Conservation (phyloP, 805 yeast genomes). For the Candida ficus region DNA sequence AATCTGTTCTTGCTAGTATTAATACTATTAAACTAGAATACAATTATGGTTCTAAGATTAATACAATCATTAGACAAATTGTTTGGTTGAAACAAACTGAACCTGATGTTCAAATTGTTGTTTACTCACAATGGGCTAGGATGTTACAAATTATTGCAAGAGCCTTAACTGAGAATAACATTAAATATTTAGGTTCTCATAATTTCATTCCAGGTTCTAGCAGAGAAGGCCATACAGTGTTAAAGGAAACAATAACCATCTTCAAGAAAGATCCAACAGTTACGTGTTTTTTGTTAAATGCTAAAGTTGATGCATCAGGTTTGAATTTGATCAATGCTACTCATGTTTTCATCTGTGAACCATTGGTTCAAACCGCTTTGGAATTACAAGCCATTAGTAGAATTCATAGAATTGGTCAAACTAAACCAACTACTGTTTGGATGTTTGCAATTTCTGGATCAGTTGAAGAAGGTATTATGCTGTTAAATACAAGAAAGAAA, state of each 20-base stretch:
- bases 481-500: constrained; percentile 60
- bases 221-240: background rate
- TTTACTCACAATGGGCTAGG: constrained; percentile 88
- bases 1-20: constrained; percentile 39
- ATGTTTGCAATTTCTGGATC: constrained; percentile 78
- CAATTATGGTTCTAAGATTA: constrained; percentile 81
- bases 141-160: constrained; percentile 60
- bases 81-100: constrained; percentile 55
- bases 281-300: constrained; percentile 84
- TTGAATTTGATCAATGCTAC: constrained; percentile 87
- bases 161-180: constrained; percentile 57
- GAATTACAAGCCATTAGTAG: constrained; percentile 92
- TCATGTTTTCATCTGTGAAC: constrained; percentile 90
- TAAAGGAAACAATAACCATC: constrained; percentile 38
- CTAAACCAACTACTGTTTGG: constrained; percentile 81
- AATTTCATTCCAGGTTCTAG: too few relatives aligned
- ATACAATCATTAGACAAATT: constrained; percentile 71
- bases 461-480: constrained; percentile 83
- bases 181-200: constrained; percentile 52
- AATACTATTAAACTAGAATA: constrained; percentile 36
- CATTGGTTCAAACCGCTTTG: constrained; percentile 78
- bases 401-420: constrained; percentile 90
- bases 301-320: constrained; percentile 86
- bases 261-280: constrained; percentile 57
- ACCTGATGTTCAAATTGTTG: constrained; percentile 57